A percentile compares a stretch with the other conserved stretches of the same genome.
phyloP scores from a whole-genome alignment of 371 early-diverging fungal genomes.

The Paramicrosporidium saccamoebae region DNA sequence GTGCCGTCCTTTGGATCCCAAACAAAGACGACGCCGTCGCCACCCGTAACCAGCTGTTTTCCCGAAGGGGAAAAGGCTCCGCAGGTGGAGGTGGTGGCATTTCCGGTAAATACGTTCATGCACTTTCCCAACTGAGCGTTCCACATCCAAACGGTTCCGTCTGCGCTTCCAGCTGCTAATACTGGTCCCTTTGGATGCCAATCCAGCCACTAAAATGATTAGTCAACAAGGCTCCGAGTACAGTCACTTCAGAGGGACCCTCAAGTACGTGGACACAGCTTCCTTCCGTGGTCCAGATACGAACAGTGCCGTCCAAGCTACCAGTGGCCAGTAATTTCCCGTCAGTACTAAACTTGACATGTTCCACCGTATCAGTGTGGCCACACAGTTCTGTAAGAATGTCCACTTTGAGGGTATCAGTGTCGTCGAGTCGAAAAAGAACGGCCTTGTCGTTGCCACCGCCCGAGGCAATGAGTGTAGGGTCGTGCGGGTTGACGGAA shows the following conservation, averaged over 20 bases:
- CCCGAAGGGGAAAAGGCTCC: constrained; percentile 71
- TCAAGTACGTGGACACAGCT: constrained; percentile 22
- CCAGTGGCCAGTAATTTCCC: constrained; percentile 61
- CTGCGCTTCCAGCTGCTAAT: constrained; percentile 45
- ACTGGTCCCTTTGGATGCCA: constrained; percentile 87
- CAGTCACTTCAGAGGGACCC: constrained; percentile 61
- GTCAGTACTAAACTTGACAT: constrained; percentile 44
- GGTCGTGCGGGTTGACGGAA: too few relatives aligned
- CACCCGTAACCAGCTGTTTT: constrained; percentile 45
- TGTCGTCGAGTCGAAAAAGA: constrained; percentile 53
- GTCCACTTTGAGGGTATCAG: constrained; percentile 23
- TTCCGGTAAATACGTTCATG: constrained; percentile 76
- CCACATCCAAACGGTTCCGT: constrained; percentile 85
- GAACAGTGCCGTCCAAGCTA: constrained; percentile 77
- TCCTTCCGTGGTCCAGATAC: constrained; percentile 39
- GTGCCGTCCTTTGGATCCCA: constrained; percentile 96
- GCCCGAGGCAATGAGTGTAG: constrained; percentile 30
- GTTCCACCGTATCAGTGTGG: constrained; percentile 60
- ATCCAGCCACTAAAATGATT: constrained; percentile 28
- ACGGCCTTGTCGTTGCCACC: constrained; percentile 78
- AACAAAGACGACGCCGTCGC: constrained; percentile 40
- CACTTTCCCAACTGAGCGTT: constrained; percentile 47
- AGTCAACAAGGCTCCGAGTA: constrained; percentile 3
- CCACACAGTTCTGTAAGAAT: constrained; percentile 9
- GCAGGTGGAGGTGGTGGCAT: constrained; percentile 40